Base-by-base conservation (phyloP, 371 early-diverging fungal species). In the Smittium culicis region DNA sequence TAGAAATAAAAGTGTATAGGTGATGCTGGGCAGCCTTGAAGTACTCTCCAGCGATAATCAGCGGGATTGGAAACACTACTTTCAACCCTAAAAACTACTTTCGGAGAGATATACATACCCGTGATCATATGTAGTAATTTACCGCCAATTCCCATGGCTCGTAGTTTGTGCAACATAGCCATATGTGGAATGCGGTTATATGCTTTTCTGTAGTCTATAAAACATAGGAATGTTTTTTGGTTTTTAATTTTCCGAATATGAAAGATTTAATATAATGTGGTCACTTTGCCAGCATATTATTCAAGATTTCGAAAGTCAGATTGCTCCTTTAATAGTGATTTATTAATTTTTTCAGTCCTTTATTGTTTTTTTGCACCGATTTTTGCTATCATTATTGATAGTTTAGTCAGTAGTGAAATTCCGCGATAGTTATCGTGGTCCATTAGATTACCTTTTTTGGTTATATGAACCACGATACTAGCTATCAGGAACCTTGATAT, bases 391-490 rank as follows among this genome's bases (percentile, higher is more conserved):
- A 59, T 5, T 32, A 11, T 59, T 16, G 60, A 29, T 14, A 59
- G 28, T 14, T 5, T 59, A 11, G 60, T 5, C 5, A 59, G 5
- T 16, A 59, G 60, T 32, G 60, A 59, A 59, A 59, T 59, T 59
- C 60, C 60, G 11, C 5, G 28, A 32, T 59, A 59, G 25, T 59
- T 59, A 32, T 59, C 32, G 32, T 5, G 60, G 32, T 14, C 5
- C 32, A 5, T 59, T 16, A 29, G 5, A 32, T 59, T n/a, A 29
- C 5, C 5, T 25, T 59, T 59, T 59, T 59, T 59, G 32, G 32
- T 20, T 54, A 59, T 59, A 11, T 5, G 60, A 29, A 59, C 60
- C n/a, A 59, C 5, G 5, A 59, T 59, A 32, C 60, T 59, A 59
- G 60, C n/a, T 11, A 11, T 25, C n/a, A 59, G 5, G 25, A 14